A percentile compares a stretch with the other conserved stretches of the same genome.
Conservation (phyloP, 2,329 filamentous ascomycete species). For the Lachnellula occidentalis region DNA sequence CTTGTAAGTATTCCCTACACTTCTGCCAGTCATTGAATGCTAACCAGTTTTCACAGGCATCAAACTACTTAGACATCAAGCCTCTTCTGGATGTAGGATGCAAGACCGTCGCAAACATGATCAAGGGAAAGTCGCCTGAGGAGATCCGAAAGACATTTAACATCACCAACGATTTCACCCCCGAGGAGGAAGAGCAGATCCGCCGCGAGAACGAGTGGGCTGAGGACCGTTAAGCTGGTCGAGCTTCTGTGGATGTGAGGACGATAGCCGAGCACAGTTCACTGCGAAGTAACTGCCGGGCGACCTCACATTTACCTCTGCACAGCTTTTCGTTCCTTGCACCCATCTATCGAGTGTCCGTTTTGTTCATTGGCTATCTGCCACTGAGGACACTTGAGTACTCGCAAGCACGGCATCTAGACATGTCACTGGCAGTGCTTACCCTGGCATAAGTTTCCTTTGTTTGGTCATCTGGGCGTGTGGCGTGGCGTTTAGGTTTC, state of each 20-base stretch:
- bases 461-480: not conserved
- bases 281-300: not conserved
- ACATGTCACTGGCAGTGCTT: not conserved
- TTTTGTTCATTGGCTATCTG: no score
- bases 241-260: not conserved
- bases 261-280: not conserved
- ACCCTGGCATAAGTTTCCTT: not conserved
- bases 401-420: no score
- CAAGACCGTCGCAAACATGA: slow-evolving; percentile 99
- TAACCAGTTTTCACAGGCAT: slow-evolving; percentile 53
- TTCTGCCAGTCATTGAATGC: not conserved
- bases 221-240: slow-evolving; percentile 62
- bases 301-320: no score
- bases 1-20: slow-evolving; percentile 56
- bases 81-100: slow-evolving; percentile 94
- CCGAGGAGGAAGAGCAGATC: slow-evolving; percentile 98
- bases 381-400: no score
- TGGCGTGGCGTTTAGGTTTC: slow-evolving; percentile 16
- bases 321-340: no score
- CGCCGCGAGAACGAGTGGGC: slow-evolving; percentile 89
- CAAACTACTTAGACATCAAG: slow-evolving; percentile 99
- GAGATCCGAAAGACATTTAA: slow-evolving; percentile 99
- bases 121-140: slow-evolving; percentile 99
- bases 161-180: slow-evolving; percentile 98
- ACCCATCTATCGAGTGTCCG: no score